Conservation (phyloP, 176 grass and related monocot genomes). For the Eragrostis curvula region DNA sequence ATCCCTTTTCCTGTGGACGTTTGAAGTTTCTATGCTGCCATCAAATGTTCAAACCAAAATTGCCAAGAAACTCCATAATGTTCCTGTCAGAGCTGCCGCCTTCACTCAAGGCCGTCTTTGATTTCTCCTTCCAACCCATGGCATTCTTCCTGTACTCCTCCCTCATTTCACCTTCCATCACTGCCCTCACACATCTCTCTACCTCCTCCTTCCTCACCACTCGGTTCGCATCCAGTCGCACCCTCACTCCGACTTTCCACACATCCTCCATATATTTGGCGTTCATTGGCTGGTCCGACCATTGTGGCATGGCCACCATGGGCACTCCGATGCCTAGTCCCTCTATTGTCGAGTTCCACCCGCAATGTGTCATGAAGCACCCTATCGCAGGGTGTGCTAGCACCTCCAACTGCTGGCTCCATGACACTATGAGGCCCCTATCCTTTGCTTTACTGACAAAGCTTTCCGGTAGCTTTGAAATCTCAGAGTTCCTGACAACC, state of each 20-base stretch:
- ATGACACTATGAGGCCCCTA: constrained; percentile 7
- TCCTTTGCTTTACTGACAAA: background rate
- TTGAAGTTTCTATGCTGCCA: no score
- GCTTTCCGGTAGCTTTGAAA: background rate
- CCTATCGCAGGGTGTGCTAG: constrained; percentile 28
- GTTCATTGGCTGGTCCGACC: no score
- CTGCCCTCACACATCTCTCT: constrained; percentile 42
- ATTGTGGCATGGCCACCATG: constrained; percentile 25
- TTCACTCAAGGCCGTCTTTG: constrained; percentile 6
- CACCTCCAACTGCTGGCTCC: constrained; percentile 46
- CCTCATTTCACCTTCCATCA: constrained; percentile 39
- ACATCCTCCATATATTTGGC: no score
- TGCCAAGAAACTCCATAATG: constrained; percentile 30
- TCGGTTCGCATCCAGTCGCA: background rate
- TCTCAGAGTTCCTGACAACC: background rate
- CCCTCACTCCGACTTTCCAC: constrained; percentile 38
- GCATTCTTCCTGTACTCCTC: constrained; percentile 23
- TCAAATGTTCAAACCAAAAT: constrained; percentile 5
- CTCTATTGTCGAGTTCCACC: constrained; percentile 33
- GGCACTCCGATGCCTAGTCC: constrained; percentile 24
- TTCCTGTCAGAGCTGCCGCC: background rate
- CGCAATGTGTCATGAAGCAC: constrained; percentile 35
- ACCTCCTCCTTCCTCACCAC: constrained; percentile 41
- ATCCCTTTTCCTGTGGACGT: no score
- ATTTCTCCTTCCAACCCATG: background rate